These are phyloP conservation scores for Rhizophagus sp. DNA, from an alignment of 192 early-diverging fungal genomes.

Conservation along the genomic window DNA sequence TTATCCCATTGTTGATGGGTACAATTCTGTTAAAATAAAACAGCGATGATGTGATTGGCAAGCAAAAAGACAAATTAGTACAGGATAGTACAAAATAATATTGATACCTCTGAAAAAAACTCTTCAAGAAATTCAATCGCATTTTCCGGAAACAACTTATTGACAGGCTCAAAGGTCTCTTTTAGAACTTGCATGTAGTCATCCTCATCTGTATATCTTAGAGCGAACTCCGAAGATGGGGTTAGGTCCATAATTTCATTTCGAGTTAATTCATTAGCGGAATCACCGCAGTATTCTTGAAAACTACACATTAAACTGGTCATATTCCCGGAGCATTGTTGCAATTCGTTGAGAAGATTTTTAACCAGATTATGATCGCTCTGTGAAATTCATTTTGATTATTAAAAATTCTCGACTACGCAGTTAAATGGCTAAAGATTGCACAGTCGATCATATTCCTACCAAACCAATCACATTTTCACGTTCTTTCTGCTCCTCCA, in stretches of 20 bases:
- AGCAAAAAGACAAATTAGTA: slow-evolving; percentile 12
- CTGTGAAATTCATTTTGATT: slow-evolving; percentile 14
- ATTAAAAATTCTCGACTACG: background rate
- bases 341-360: slow-evolving; percentile 22
- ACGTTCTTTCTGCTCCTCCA: too few relatives aligned
- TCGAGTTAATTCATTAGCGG: background rate
- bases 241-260: slow-evolving; percentile 29
- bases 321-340: background rate
- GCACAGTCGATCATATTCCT: background rate
- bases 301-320: background rate
- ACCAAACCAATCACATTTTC: too few relatives aligned
- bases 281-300: slow-evolving; percentile 23
- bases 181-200: slow-evolving; percentile 31
- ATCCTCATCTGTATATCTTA: slow-evolving; percentile 16
- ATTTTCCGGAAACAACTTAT: slow-evolving; percentile 16
- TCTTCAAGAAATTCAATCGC: slow-evolving; percentile 18
- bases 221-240: slow-evolving; percentile 21
- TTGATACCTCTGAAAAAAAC: slow-evolving; percentile 24
- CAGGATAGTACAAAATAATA: slow-evolving; percentile 17
- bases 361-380: slow-evolving; percentile 17
- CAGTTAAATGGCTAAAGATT: background rate
- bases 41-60: background rate
- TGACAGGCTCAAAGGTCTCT: slow-evolving; percentile 22
- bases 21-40: slow-evolving; percentile 17
- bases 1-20: slow-evolving; percentile 10